phyloP scores from a whole-genome alignment of 306 rosid species.

The Lithocarpus polystachyus region DNA sequence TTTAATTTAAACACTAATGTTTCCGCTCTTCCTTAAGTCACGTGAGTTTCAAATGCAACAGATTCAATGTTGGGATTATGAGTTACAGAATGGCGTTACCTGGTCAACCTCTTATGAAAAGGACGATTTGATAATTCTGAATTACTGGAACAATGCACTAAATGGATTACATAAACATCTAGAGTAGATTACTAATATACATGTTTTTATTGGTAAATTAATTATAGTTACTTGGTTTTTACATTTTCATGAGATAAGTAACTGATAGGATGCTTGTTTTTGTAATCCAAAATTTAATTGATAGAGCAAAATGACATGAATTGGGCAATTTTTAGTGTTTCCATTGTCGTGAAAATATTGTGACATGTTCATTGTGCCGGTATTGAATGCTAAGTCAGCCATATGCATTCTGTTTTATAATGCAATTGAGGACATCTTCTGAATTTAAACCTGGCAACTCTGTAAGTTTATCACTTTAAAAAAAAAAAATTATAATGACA shows the following conservation, averaged over 20 bases:
- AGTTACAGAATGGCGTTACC: neutral
- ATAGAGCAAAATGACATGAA: neutral
- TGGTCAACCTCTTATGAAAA: neutral
- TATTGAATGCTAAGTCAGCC: conserved; percentile 93
- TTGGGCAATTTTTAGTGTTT: neutral
- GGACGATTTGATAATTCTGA: neutral
- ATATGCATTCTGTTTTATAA: conserved; percentile 86
- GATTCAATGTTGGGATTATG: conserved; percentile 1
- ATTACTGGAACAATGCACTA: neutral
- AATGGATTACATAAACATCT: neutral
- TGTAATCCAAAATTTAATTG: neutral
- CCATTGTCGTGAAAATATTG: conserved; percentile 1
- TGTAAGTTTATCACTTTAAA: conserved; percentile 49
- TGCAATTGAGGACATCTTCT: conserved; percentile 81
- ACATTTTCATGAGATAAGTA: neutral
- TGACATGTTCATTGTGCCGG: conserved; percentile 47
- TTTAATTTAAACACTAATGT: conserved; percentile 78
- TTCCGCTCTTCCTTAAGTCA: conserved; percentile 94
- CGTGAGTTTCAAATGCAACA: conserved; percentile 47
- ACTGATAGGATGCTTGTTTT: neutral
- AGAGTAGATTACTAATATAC: neutral
- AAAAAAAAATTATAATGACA: too few species aligned
- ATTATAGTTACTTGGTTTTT: conserved; percentile 17
- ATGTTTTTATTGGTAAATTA: conserved; percentile 16
- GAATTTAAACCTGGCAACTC: conserved; percentile 86